phyloP scores from a whole-genome alignment of 2,329 filamentous ascomycete species.

The Furcasterigmium sp. region DNA sequence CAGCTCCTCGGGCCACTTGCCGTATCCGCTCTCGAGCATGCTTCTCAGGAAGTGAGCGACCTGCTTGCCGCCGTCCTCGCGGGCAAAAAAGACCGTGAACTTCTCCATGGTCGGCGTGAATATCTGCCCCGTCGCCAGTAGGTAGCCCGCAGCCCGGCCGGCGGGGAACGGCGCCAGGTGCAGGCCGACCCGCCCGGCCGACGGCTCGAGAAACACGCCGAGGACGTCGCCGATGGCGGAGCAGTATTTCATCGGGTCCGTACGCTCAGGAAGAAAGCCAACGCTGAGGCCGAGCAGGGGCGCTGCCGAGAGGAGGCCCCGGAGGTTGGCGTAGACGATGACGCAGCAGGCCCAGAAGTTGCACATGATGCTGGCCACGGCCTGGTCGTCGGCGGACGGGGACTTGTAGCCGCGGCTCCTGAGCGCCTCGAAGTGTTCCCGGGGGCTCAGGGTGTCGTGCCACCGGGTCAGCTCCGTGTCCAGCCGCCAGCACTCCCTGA shows the following conservation, averaged over 20 bases:
- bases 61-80: neutral
- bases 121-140: constrained; percentile 8
- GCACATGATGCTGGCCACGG: constrained; percentile 7
- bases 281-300: neutral
- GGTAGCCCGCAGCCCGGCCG: constrained; percentile 10
- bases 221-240: constrained; percentile 10
- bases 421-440: constrained; percentile 3
- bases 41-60: constrained; percentile 1
- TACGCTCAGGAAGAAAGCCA: constrained; percentile 4
- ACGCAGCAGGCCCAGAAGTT: constrained; percentile 9
- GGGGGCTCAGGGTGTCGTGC: constrained; percentile 5
- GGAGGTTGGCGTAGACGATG: constrained; percentile 10
- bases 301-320: neutral
- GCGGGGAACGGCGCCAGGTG: constrained; percentile 10
- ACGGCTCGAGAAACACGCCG: constrained; percentile 10
- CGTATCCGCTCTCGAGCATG: neutral
- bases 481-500: constrained; percentile 10
- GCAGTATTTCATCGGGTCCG: constrained; percentile 9
- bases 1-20: neutral
- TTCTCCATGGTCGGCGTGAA: constrained; percentile 7
- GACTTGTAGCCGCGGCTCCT: constrained; percentile 1
- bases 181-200: constrained; percentile 9
- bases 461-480: constrained; percentile 8
- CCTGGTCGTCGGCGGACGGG: constrained; percentile 9
- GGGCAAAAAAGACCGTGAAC: constrained; percentile 10